Conservation (phyloP, 192 early-diverging fungal species). For the Backusella westeae region DNA sequence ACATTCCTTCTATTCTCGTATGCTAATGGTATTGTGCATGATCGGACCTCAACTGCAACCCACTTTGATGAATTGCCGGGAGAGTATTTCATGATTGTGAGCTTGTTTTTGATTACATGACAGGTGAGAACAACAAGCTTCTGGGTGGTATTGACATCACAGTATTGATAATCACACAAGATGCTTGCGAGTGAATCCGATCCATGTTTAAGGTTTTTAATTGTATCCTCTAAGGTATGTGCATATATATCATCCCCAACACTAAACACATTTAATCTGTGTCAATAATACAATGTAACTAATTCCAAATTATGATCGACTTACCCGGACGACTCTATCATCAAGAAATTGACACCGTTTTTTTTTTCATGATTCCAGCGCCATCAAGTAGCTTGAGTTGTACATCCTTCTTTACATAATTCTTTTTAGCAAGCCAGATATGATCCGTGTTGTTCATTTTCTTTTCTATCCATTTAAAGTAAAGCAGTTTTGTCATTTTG, state of each 20-base stretch:
- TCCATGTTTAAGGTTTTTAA: neutral
- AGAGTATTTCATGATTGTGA: neutral
- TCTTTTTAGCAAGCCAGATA: neutral
- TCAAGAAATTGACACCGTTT: neutral
- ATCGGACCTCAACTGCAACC: neutral
- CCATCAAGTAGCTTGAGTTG: neutral
- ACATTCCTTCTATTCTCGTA: neutral
- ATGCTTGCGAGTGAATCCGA: neutral
- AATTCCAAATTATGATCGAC: neutral
- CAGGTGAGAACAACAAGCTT: neutral
- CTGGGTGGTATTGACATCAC: neutral
- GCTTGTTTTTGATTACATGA: neutral
- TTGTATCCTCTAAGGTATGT: neutral
- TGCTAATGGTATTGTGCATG: neutral
- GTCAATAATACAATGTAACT: neutral
- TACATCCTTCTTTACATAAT: neutral
- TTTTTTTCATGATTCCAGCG: neutral
- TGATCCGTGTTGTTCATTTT: neutral
- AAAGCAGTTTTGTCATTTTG: neutral
- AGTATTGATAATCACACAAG: neutral
- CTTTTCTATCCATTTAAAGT: slow-evolving; percentile 1
- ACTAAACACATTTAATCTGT: neutral
- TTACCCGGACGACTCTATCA: neutral
- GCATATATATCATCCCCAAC: neutral
- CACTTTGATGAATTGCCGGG: neutral